Percentiles rank a stretch among this genome's conserved stretches.
These are phyloP conservation scores for Stagonosporopsis cucurbitacearum DNA, from an alignment of 2,329 filamentous ascomycete genomes.

Conservation along the genomic window DNA sequence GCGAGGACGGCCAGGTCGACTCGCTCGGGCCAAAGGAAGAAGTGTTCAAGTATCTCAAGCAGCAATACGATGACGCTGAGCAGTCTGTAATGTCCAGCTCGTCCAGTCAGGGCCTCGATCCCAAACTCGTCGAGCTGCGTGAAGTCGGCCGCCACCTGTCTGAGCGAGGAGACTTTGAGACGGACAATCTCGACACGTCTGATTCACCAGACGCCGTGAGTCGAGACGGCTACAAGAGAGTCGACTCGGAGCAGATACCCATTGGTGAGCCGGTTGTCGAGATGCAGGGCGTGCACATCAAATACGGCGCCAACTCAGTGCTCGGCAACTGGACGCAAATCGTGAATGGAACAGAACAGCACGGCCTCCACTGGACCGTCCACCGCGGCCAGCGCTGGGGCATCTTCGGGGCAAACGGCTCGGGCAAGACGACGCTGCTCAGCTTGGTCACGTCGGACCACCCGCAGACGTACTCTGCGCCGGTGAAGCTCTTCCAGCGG, in stretches of 20 bases:
- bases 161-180: conserved; percentile 39
- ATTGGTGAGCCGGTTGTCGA: conserved; percentile 77
- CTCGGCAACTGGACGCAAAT: conserved; percentile 80
- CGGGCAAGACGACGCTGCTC: conserved; percentile 93
- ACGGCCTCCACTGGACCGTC: conserved; percentile 83
- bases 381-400: conserved; percentile 86
- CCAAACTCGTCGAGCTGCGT: conserved; percentile 32
- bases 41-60: conserved; percentile 60
- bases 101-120: conserved; percentile 16
- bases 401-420: conserved; percentile 91
- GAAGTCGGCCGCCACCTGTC: conserved; percentile 40
- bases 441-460: conserved; percentile 95
- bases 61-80: conserved; percentile 36
- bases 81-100: conserved; percentile 37
- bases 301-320: conserved; percentile 77
- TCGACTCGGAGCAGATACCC: conserved; percentile 22
- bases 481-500: conserved; percentile 83
- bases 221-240: conserved; percentile 40
- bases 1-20: conserved; percentile 69
- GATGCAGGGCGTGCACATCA: conserved; percentile 83
- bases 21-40: conserved; percentile 69
- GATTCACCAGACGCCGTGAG: conserved; percentile 24
- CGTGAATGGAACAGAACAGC: conserved; percentile 55
- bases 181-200: conserved; percentile 5
- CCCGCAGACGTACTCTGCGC: conserved; percentile 89